phyloP scores from a whole-genome alignment of 176 grass and related monocot species.

The Aegilops longissima region DNA sequence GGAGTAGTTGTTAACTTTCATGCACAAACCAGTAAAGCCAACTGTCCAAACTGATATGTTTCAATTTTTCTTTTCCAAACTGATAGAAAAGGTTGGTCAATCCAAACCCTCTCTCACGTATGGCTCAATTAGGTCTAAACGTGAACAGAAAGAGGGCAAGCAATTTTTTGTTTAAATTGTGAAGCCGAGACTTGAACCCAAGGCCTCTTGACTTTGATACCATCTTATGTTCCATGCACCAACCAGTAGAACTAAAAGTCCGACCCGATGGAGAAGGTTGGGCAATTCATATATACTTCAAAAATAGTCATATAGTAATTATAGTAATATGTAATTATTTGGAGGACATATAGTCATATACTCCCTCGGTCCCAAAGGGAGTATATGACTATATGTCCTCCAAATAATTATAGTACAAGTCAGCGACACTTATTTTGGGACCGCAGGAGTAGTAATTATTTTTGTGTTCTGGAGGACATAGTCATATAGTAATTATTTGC shows the following conservation, averaged over 20 bases:
- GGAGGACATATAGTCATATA: too few species aligned
- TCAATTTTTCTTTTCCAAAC: background rate
- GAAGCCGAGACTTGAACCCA: background rate
- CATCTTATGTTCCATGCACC: background rate
- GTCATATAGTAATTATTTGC: slow-evolving; percentile 4
- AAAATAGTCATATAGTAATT: background rate
- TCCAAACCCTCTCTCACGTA: background rate
- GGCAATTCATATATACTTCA: background rate
- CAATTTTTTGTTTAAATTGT: background rate
- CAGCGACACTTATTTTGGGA: too few species aligned
- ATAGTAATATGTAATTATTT: too few species aligned
- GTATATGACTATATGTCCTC: too few species aligned
- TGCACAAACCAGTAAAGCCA: background rate
- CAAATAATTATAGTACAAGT: too few species aligned
- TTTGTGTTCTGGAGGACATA: background rate
- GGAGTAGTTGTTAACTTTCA: background rate
- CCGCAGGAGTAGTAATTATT: too few species aligned
- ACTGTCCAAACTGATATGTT: background rate
- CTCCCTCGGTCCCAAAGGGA: too few species aligned
- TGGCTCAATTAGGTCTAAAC: background rate
- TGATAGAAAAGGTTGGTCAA: background rate
- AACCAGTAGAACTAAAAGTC: background rate
- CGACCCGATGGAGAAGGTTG: background rate
- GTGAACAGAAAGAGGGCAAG: background rate
- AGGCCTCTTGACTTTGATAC: background rate